Evolutionary conservation across 352 stramenopile genomes (phyloP).

Genomic region (Saprolegnia diclina): DNA sequence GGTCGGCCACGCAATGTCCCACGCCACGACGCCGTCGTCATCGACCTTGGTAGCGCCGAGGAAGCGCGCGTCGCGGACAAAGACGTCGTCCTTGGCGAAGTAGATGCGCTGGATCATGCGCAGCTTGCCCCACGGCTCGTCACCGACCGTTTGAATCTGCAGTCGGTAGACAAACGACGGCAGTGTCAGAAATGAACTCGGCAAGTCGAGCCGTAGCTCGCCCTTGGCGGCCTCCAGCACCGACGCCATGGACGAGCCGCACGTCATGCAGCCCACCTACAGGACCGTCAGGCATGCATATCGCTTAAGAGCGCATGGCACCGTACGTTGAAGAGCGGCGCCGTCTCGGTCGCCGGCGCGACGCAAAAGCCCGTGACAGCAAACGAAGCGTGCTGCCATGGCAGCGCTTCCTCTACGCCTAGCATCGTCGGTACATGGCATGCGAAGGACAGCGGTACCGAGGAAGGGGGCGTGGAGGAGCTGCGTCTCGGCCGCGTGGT

Average conservation of each 20-base stretch:
- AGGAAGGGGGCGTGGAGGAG: not conserved
- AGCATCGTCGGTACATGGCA: not conserved
- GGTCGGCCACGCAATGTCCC: not conserved
- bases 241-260: not conserved
- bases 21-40: not conserved
- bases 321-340: not conserved
- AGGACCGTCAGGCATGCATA: not conserved
- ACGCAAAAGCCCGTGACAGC: not conserved
- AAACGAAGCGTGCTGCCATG: not conserved
- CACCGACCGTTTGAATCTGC: not conserved
- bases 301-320: not conserved
- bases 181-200: not conserved
- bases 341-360: not conserved
- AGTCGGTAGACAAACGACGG: not conserved
- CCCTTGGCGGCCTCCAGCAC: not conserved
- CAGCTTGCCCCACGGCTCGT: not conserved
- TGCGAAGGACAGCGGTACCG: not conserved
- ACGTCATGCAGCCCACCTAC: not conserved
- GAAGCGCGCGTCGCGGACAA: slow-evolving; percentile 4
- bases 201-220: not conserved
- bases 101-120: slow-evolving; percentile 17
- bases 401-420: not conserved
- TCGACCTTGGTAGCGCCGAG: not conserved
- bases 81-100: slow-evolving; percentile 1
- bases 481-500: not conserved